phyloP scores from a whole-genome alignment of 257 asterid genomes.

The Salvia splendens region DNA sequence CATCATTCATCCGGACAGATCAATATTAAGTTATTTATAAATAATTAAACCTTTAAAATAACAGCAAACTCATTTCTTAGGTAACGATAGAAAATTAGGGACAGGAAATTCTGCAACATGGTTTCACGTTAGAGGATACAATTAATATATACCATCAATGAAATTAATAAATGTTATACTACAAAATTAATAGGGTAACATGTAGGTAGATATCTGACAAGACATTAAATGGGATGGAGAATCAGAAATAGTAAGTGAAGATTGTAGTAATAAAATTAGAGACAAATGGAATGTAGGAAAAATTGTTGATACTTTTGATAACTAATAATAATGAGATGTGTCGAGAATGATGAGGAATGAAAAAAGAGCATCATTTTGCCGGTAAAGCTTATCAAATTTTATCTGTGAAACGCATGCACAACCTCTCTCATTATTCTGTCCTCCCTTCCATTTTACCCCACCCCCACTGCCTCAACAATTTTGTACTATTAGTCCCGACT shows the following conservation, averaged over 20 bases:
- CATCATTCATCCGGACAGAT: no score
- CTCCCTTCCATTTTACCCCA: conserved; percentile 49
- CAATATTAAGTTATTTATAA: no score
- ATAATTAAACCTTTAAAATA: no score
- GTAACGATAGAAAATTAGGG: no score
- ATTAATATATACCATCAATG: no score
- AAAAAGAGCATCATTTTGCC: conserved; percentile 35
- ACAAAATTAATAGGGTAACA: background rate
- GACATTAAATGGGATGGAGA: conserved; percentile 19
- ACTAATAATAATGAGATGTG: conserved; percentile 21
- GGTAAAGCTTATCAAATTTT: conserved; percentile 28
- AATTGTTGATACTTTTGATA: conserved; percentile 25
- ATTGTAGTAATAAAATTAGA: background rate
- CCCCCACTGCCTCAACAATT: background rate
- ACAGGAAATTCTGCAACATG: no score
- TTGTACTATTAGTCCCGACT: no score
- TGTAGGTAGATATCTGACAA: conserved; percentile 1
- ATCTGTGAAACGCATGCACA: conserved; percentile 57
- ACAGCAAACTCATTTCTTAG: no score
- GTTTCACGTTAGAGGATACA: no score
- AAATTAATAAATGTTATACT: no score
- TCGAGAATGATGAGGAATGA: conserved; percentile 27
- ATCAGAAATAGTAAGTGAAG: conserved; percentile 8
- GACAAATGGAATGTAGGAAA: conserved; percentile 33
- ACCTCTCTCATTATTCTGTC: conserved; percentile 51